phyloP scores from a whole-genome alignment of 1,139 yeast species.

The Suhomyces bolitotheri region DNA sequence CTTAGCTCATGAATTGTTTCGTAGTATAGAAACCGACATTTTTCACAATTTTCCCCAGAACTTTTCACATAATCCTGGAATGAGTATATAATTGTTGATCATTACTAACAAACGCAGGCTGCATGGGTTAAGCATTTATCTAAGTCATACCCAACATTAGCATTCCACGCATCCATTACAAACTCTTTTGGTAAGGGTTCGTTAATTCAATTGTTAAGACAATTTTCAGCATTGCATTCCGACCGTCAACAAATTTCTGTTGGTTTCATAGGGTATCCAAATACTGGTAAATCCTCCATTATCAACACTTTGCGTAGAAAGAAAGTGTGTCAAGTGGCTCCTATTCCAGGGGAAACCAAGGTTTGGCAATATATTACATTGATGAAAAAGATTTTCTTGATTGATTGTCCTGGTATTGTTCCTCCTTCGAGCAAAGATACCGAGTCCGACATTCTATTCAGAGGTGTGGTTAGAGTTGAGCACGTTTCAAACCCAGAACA shows the following conservation, averaged over 20 bases:
- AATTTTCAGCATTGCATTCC: constrained; percentile 84
- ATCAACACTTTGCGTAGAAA: constrained; percentile 90
- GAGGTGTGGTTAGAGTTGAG: constrained; percentile 98
- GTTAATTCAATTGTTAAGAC: constrained; percentile 87
- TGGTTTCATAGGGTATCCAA: constrained; percentile 96
- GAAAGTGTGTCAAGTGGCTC: constrained; percentile 96
- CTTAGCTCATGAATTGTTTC: constrained; percentile 44
- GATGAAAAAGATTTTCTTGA: constrained; percentile 91
- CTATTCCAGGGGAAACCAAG: constrained; percentile 98
- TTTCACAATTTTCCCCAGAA: constrained; percentile 6
- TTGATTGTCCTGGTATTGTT: constrained; percentile 98
- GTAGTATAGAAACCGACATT: constrained; percentile 76
- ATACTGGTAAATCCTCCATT: constrained; percentile 94
- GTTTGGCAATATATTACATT: constrained; percentile 98
- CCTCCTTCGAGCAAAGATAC: constrained; percentile 91
- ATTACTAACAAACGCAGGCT: constrained; percentile 73
- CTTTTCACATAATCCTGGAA: no score
- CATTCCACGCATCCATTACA: constrained; percentile 96
- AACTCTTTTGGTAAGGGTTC: constrained; percentile 98
- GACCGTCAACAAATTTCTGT: constrained; percentile 96
- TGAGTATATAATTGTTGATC: no score
- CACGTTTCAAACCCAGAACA: constrained; percentile 95
- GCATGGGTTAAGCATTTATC: constrained; percentile 98
- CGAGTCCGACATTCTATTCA: constrained; percentile 88
- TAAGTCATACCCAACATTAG: constrained; percentile 89